Conservation (phyloP, 2,329 filamentous ascomycete genomes). For the Penicillium thymicola region DNA sequence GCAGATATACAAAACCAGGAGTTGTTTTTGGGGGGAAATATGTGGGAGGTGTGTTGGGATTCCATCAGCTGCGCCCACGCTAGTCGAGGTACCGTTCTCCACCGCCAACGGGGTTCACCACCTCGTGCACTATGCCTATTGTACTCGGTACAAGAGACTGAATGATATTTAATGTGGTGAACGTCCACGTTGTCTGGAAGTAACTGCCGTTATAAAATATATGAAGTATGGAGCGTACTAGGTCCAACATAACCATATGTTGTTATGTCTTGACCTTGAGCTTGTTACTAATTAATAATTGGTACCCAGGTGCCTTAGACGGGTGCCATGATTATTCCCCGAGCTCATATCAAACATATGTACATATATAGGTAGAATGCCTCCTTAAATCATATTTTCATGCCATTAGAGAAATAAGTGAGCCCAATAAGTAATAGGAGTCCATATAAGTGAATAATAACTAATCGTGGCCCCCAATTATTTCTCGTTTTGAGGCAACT, state of each 20-base stretch:
- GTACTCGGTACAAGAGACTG: not conserved
- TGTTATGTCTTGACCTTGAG: not conserved
- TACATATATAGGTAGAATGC: too few species aligned
- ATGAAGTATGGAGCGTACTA: not conserved
- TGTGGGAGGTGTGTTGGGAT: not conserved
- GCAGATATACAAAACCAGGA: not conserved
- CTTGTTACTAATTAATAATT: not conserved
- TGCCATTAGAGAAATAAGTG: not conserved
- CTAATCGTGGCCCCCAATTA: not conserved
- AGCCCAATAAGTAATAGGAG: not conserved
- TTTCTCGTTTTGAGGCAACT: not conserved
- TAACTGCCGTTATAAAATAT: not conserved
- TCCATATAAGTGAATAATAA: not conserved
- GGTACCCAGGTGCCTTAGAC: not conserved
- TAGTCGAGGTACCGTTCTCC: slow-evolving; percentile 9
- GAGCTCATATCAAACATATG: not conserved
- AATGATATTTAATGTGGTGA: not conserved
- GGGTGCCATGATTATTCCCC: not conserved
- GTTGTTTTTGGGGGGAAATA: not conserved
- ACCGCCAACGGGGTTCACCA: slow-evolving; percentile 8
- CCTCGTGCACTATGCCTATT: not conserved
- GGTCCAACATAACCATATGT: too few species aligned
- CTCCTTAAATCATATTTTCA: not conserved
- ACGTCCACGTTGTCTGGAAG: too few species aligned
- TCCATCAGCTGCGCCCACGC: slow-evolving; percentile 7